phyloP scores from a whole-genome alignment of 257 asterid genomes.

The Echium plantagineum region DNA sequence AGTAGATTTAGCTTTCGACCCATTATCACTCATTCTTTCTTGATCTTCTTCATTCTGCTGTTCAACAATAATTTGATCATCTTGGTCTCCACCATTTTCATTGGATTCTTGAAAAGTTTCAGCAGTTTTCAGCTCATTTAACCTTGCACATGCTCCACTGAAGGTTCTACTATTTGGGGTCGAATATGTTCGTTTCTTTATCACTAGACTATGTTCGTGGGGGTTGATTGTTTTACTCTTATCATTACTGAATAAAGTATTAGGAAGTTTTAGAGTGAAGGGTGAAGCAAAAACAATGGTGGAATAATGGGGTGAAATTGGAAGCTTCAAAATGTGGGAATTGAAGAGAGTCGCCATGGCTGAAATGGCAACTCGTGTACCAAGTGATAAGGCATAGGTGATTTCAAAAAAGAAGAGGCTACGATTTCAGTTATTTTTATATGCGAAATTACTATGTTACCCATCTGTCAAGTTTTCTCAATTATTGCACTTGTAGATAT shows the following conservation, averaged over 20 bases:
- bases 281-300: not conserved
- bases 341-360: conserved; percentile 1
- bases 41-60: conserved; percentile 16
- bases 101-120: not conserved
- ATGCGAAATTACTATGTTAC: too few relatives aligned
- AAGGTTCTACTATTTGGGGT: not conserved
- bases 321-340: not conserved
- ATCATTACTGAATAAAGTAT: not conserved
- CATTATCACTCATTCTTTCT: conserved; percentile 20
- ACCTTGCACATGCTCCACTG: not conserved
- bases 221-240: not conserved
- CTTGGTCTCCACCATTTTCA: too few relatives aligned
- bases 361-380: too few relatives aligned
- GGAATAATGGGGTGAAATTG: not conserved
- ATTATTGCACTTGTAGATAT: too few relatives aligned
- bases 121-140: not conserved
- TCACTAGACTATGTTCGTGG: too few relatives aligned
- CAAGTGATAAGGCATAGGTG: too few relatives aligned
- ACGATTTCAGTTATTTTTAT: too few relatives aligned
- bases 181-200: too few relatives aligned
- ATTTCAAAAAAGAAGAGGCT: too few relatives aligned
- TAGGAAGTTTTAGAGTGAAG: not conserved
- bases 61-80: not conserved
- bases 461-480: too few relatives aligned
- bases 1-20: conserved; percentile 13